Conservation (phyloP, 371 early-diverging fungal species). For the Mortierella sp. region DNA sequence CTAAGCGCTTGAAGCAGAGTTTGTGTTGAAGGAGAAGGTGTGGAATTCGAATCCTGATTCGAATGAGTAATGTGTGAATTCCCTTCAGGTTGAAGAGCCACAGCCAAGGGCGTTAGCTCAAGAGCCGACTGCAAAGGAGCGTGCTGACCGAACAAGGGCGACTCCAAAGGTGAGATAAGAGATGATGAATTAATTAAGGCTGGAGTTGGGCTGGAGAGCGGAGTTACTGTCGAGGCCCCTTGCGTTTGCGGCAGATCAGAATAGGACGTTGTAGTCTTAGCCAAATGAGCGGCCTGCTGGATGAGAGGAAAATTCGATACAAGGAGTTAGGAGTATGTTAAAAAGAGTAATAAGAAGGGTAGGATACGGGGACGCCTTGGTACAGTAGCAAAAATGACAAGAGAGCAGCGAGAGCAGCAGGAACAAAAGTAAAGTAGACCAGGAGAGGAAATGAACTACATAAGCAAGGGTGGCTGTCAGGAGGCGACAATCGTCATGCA, state of each 20-base stretch:
- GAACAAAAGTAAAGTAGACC: slow-evolving; percentile 1
- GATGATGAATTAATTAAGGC: not conserved
- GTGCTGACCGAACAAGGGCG: not conserved
- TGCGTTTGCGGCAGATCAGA: slow-evolving; percentile 21
- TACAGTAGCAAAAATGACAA: not conserved
- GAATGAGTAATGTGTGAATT: slow-evolving; percentile 4
- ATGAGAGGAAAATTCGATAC: slow-evolving; percentile 8
- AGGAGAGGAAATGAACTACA: slow-evolving; percentile 1
- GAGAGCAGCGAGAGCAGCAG: slow-evolving; percentile 6
- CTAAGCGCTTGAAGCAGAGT: not conserved
- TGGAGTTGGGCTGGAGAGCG: not conserved
- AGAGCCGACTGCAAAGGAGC: not conserved
- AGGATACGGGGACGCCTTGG: not conserved
- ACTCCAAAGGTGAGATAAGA: not conserved
- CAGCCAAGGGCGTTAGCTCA: not conserved
- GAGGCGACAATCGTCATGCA: not conserved
- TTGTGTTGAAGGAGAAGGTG: not conserved
- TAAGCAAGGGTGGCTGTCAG: not conserved
- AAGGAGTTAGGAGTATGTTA: slow-evolving; percentile 3
- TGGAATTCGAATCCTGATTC: not conserved
- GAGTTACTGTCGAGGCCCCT: slow-evolving; percentile 3
- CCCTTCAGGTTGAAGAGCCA: not conserved
- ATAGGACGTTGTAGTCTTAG: slow-evolving; percentile 11
- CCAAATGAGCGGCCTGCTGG: not conserved
- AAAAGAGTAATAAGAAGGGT: not conserved